Evolutionary conservation across 1,284 basidiomycete genomes (phyloP).

Genomic region (Ustilago curta): DNA sequence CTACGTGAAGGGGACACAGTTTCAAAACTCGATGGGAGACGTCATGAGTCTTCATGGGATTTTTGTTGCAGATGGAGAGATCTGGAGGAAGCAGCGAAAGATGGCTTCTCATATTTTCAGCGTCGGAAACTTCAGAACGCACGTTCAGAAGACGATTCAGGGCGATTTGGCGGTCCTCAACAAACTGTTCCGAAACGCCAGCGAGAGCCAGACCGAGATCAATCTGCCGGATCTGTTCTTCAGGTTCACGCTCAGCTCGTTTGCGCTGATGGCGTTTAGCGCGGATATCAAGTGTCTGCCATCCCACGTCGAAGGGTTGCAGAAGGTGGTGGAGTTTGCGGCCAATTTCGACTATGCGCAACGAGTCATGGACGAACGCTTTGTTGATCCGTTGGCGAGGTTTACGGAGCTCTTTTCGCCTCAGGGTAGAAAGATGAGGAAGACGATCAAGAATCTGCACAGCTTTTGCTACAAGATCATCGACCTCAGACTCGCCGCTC

Average conservation of each 20-base stretch:
- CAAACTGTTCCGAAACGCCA: conserved; percentile 25
- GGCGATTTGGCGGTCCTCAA: conserved; percentile 35
- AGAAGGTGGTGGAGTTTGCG: conserved; percentile 63
- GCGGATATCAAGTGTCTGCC: conserved; percentile 51
- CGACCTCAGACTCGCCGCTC: conserved; percentile 43
- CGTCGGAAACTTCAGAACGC: conserved; percentile 54
- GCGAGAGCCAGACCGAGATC: conserved; percentile 24
- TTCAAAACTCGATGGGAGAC: conserved; percentile 44
- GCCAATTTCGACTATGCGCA: conserved; percentile 67
- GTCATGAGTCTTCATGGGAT: conserved; percentile 55
- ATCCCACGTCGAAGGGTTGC: conserved; percentile 42
- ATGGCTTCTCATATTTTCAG: conserved; percentile 60
- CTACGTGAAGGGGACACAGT: conserved; percentile 46
- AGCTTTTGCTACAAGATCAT: conserved; percentile 52
- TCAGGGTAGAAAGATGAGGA: conserved; percentile 44
- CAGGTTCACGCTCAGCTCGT: conserved; percentile 59
- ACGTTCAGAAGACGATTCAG: conserved; percentile 52
- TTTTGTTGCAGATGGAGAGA: conserved; percentile 61
- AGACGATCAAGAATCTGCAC: conserved; percentile 44
- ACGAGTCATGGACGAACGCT: conserved; percentile 57
- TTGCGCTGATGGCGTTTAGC: conserved; percentile 55
- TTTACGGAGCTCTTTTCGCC: conserved; percentile 55
- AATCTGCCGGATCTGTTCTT: conserved; percentile 58
- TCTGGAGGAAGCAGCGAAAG: conserved; percentile 63
- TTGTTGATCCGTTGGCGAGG: conserved; percentile 46